Percentiles rank a stretch among this genome's conserved stretches.
These are phyloP conservation scores for Sideroxylon spinosum DNA, from an alignment of 179 eudicot species.

Conservation along the genomic window DNA sequence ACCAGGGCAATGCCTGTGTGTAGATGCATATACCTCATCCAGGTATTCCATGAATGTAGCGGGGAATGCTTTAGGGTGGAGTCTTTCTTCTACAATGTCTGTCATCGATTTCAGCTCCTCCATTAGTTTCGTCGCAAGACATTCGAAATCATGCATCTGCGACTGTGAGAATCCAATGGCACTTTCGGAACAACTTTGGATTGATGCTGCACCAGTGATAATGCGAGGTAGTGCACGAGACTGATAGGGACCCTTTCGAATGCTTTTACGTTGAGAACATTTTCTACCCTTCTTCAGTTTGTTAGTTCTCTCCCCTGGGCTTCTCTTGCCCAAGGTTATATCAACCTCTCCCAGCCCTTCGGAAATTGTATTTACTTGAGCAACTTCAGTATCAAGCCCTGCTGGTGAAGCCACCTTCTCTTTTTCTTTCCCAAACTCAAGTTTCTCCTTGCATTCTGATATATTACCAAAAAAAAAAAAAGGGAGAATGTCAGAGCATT, in stretches of 20 bases:
- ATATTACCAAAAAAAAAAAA: constrained; percentile 12
- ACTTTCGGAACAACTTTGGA: constrained; percentile 55
- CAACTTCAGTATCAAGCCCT: constrained; percentile 23
- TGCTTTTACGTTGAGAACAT: constrained; percentile 31
- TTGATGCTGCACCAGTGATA: constrained; percentile 47
- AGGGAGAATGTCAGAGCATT: not conserved
- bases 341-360: constrained; percentile 15
- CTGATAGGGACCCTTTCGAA: constrained; percentile 33
- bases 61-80: constrained; percentile 50
- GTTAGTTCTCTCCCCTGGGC: constrained; percentile 26
- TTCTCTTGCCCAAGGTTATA: constrained; percentile 19
- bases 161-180: constrained; percentile 76
- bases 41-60: constrained; percentile 39
- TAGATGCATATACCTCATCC: constrained; percentile 50
- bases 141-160: constrained; percentile 80
- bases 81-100: constrained; percentile 49
- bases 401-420: constrained; percentile 27
- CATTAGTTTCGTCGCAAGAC: constrained; percentile 62
- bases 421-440: constrained; percentile 29
- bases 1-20: too few relatives aligned
- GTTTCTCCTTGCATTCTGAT: constrained; percentile 50
- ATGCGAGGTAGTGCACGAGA: constrained; percentile 35
- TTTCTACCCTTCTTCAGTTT: constrained; percentile 34
- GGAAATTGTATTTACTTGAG: constrained; percentile 20
- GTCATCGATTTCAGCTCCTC: constrained; percentile 74